Base-by-base conservation (phyloP, 176 grass and related monocot species). In the Tillandsia leiboldiana region DNA sequence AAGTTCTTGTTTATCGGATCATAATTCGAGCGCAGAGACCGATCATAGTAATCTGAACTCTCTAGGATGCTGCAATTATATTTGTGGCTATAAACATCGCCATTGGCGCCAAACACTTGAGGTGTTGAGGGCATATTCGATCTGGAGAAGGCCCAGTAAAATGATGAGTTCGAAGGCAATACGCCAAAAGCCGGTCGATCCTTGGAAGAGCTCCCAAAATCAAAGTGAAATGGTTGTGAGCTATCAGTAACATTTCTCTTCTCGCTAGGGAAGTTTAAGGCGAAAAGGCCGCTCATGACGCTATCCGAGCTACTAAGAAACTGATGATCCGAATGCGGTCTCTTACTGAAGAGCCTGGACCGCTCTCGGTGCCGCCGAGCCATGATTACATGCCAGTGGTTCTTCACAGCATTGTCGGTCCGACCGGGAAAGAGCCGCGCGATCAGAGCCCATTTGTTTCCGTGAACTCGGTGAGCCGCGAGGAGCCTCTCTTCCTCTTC, bases 381-480 rank as follows among this genome's bases (percentile, higher is more conserved):
- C 85, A 90, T 83, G 79, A 96, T 68, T 50, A 96, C 87, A 26
- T 96, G 91, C 87, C 91, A 91, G 53, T 96, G 91, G 72, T 96
- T 96, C 82, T 96, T 96, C 54, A 96, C 77, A n/a, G 91, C 80
- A 78, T 96, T 96, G 74, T 96, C 91, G 0, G 91, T 96, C 47
- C 91, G 79, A 33, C 91, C 91, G 2, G 91, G 87, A 52, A 96
- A 88, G 53, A 81, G 85, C 69, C 85, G 85, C 15, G 91, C 79
- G 72, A 96, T 91, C 76, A 83, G 69, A 0, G 87, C 77, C 91
- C 87, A 96, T 80, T 88, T 91, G 75, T 91, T 91, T 51, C 91
- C 91, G 75, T 96, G 88, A 49, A 59, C 63, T 9, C 78, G 75
- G 59, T 96, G 87, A 22, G 91, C 85, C 48, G 53, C 75, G 14